phyloP scores from a whole-genome alignment of 306 rosid genomes.

The Cercis canadensis region DNA sequence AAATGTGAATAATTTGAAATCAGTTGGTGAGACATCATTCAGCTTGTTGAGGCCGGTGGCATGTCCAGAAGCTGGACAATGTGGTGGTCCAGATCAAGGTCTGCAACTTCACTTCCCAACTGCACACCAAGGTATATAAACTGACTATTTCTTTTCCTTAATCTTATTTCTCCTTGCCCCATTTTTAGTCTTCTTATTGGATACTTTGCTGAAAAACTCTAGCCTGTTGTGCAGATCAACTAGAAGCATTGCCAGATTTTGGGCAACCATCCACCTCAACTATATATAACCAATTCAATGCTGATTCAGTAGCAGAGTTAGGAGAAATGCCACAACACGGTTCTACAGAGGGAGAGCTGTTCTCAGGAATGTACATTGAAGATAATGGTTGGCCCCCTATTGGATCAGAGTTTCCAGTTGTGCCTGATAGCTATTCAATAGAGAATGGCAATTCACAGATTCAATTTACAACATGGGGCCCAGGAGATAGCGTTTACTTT shows the following conservation, averaged over 20 bases:
- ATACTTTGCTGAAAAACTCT: slow-evolving; percentile 1
- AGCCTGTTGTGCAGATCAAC: slow-evolving; percentile 44
- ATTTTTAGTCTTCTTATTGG: neutral
- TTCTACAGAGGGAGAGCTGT: slow-evolving; percentile 36
- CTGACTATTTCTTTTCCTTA: neutral
- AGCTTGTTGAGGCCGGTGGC: slow-evolving; percentile 31
- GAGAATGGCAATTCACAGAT: slow-evolving; percentile 28
- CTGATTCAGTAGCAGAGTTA: slow-evolving; percentile 13
- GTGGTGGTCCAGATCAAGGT: slow-evolving; percentile 34
- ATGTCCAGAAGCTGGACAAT: slow-evolving; percentile 32
- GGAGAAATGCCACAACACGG: slow-evolving; percentile 26
- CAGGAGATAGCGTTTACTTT: slow-evolving; percentile 4
- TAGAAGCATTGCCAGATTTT: slow-evolving; percentile 6
- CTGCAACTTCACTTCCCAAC: slow-evolving; percentile 25
- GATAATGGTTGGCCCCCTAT: slow-evolving; percentile 29
- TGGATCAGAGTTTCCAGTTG: slow-evolving; percentile 24
- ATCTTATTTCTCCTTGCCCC: neutral
- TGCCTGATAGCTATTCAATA: slow-evolving; percentile 28
- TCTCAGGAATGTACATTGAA: slow-evolving; percentile 18
- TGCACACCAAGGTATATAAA: slow-evolving; percentile 44
- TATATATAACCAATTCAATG: slow-evolving; percentile 37
- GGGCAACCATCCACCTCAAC: slow-evolving; percentile 30
- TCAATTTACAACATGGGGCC: slow-evolving; percentile 42
- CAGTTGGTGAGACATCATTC: slow-evolving; percentile 28
- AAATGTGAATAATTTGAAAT: slow-evolving; percentile 32